Conservation (phyloP, 2,329 filamentous ascomycete genomes). For the Akanthomyces uredinophilus region DNA sequence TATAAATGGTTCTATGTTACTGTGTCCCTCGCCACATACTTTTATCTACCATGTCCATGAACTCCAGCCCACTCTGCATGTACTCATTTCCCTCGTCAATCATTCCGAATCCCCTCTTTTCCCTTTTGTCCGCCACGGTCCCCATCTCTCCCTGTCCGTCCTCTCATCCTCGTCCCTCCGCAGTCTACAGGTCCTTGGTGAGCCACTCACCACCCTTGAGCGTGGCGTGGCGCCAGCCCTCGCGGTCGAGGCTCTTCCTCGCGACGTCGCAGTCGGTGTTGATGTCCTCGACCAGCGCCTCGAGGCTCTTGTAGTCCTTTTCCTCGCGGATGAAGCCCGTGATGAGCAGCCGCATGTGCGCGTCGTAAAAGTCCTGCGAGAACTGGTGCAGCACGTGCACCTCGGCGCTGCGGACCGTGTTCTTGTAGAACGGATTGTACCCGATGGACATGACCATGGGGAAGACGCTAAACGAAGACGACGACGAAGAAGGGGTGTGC, state of each 20-base stretch:
- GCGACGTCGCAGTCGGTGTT: constrained; percentile 82
- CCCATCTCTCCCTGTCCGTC: too few relatives aligned
- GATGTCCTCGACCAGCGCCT: constrained; percentile 85
- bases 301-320: constrained; percentile 77
- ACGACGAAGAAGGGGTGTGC: constrained; percentile 18
- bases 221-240: constrained; percentile 48
- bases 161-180: too few relatives aligned
- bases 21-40: neutral
- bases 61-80: neutral
- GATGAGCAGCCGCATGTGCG: constrained; percentile 71
- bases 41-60: neutral
- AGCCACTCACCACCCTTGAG: constrained; percentile 36
- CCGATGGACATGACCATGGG: constrained; percentile 93
- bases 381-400: constrained; percentile 84
- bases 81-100: neutral
- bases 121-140: too few relatives aligned
- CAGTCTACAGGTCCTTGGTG: neutral
- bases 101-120: neutral
- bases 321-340: constrained; percentile 86
- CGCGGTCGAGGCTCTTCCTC: constrained; percentile 62
- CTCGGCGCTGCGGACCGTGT: constrained; percentile 79
- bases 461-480: constrained; percentile 46
- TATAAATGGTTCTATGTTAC: neutral
- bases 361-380: constrained; percentile 76
- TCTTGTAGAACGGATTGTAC: constrained; percentile 97